Conservation (phyloP, 192 early-diverging fungal genomes). For the Backusella liffmaniae region DNA sequence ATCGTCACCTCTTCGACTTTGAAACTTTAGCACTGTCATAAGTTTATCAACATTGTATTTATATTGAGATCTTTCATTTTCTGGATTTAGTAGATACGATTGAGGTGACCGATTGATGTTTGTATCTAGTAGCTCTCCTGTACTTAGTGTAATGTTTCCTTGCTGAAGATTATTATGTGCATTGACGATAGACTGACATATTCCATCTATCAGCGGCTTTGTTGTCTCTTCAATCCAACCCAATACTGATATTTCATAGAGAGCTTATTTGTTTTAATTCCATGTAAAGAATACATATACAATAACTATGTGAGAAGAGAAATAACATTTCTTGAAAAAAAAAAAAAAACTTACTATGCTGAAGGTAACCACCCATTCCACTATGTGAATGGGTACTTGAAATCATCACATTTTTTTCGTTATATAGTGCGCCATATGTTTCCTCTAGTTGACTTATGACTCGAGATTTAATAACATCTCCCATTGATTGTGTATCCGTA, state of each 20-base stretch:
- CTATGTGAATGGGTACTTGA: constrained; percentile 30
- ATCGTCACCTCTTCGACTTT: constrained; percentile 8
- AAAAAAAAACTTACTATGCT: constrained; percentile 20
- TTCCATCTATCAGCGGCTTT: constrained; percentile 23
- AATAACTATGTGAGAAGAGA: no score
- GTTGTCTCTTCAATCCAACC: constrained; percentile 31
- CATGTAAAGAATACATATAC: neutral
- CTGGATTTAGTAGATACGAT: constrained; percentile 28
- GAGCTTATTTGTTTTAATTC: neutral
- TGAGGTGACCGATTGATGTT: constrained; percentile 32
- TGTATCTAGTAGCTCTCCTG: constrained; percentile 24
- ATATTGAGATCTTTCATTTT: constrained; percentile 21
- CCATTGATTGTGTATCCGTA: constrained; percentile 28
- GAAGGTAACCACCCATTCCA: constrained; percentile 31
- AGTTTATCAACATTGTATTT: constrained; percentile 27
- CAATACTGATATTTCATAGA: constrained; percentile 23
- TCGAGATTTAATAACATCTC: constrained; percentile 18
- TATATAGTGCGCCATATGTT: constrained; percentile 1
- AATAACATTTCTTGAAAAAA: no score
- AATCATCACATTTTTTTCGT: constrained; percentile 23
- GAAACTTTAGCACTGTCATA: constrained; percentile 31
- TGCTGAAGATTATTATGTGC: constrained; percentile 25
- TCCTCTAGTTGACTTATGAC: constrained; percentile 7
- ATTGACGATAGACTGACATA: constrained; percentile 16
- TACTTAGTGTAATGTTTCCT: constrained; percentile 1